phyloP scores from a whole-genome alignment of 345 rosid genomes.

The Salix exigua region DNA sequence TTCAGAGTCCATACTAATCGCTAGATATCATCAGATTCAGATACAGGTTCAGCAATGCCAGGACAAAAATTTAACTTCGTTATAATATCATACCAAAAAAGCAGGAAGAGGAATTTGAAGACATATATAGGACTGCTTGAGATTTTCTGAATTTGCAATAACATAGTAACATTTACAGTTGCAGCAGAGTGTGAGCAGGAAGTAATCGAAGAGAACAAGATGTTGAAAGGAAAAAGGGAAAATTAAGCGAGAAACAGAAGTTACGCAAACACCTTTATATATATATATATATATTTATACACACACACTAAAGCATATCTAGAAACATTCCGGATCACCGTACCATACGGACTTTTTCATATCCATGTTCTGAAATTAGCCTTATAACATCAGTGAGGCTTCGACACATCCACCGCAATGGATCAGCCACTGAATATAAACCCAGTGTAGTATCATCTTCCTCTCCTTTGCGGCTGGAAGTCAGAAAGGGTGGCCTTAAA shows the following conservation, averaged over 20 bases:
- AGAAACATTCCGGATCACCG: slow-evolving; percentile 31
- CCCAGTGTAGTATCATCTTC: slow-evolving; percentile 26
- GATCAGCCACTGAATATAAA: slow-evolving; percentile 33
- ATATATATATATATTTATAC: slow-evolving; percentile 3
- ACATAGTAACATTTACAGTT: slow-evolving; percentile 34
- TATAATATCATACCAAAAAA: not conserved
- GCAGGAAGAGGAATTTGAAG: not conserved
- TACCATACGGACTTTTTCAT: slow-evolving; percentile 30
- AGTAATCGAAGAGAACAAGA: not conserved
- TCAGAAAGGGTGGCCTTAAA: slow-evolving; percentile 17
- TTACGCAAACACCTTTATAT: slow-evolving; percentile 34
- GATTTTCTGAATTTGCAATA: not conserved
- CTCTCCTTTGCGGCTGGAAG: slow-evolving; percentile 28
- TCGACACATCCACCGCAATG: slow-evolving; percentile 21
- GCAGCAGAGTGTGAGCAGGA: slow-evolving; percentile 6
- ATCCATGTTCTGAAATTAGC: slow-evolving; percentile 43
- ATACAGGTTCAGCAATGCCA: not conserved
- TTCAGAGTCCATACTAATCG: not conserved
- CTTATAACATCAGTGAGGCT: slow-evolving; percentile 35
- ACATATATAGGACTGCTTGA: not conserved
- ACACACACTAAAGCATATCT: slow-evolving; percentile 12
- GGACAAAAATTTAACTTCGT: not conserved
- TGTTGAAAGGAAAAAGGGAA: not conserved
- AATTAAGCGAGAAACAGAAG: not conserved
- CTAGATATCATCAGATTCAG: not conserved